Base-by-base conservation (phyloP, 768 basidiomycete species). In the Trametes sanguinea region DNA sequence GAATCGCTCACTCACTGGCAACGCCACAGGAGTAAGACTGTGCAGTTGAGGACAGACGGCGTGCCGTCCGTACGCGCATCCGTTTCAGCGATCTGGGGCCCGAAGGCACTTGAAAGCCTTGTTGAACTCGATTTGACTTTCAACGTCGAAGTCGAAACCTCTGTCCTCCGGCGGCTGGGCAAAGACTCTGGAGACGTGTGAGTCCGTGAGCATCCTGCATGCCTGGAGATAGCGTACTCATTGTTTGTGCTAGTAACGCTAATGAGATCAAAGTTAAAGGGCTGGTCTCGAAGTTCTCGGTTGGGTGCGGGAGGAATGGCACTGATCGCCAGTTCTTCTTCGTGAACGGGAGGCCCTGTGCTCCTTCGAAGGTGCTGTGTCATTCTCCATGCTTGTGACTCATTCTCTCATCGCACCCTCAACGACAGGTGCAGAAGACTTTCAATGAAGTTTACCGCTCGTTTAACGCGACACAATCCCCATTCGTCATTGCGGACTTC, bases 361-460 rank as follows among this genome's bases (percentile, higher is more conserved):
- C 83, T 65, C 79, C 90, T 8, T 75, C 79, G 16, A 95, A 92
- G 80, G 94, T 90, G 46, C 11, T 72, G 54, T 22, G 3, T 10
- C 47, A 27, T 7, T 35, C 6, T n/a, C 16, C 29, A 51, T 50
- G 22, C 33, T 39, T 6, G 35, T 11, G 35, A 11, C 13, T 8
- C 6, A 53, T 2, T 8, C 37, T 29, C 43, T 35, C 33, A 51
- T 4, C 27, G 30, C 30, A 39, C 17, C 11, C 14, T 33, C 29
- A 0, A 6, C 46, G n/a, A 22, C 65, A 93, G 91, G 78, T 95
- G 30, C 90, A 93, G 69, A 95, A 94, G 69, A 88, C 87, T 0
- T 84, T 97, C 76, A 97, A 97, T 69, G 96, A 99, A 67, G 86
- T 94, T 2, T 99, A 97, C 74, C 86, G 89, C 54, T 83, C 87